Percentiles rank a stretch among this genome's conserved stretches.
These are phyloP conservation scores for Diplodia seriata DNA, from an alignment of 2,329 filamentous ascomycete species.

Conservation along the genomic window DNA sequence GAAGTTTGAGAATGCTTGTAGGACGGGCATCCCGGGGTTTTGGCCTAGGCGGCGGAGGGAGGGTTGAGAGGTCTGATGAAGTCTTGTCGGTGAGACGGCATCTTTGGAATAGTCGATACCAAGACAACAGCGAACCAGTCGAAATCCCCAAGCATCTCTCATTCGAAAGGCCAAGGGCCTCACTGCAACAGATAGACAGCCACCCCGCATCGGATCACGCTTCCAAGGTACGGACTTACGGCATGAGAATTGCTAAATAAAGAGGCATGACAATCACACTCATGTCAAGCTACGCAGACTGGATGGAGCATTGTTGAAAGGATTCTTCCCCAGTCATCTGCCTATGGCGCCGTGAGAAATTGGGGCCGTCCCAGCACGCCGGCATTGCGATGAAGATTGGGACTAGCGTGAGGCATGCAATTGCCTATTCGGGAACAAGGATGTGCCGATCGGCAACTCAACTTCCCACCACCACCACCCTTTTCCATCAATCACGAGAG, in stretches of 20 bases:
- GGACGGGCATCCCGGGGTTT: constrained; percentile 12
- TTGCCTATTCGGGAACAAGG: background rate
- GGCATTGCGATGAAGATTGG: background rate
- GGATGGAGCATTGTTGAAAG: background rate
- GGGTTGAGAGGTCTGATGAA: background rate
- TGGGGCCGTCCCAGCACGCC: background rate
- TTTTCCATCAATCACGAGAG: constrained; percentile 1
- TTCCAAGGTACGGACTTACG: background rate
- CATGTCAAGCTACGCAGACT: too few relatives aligned
- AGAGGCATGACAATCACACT: constrained; percentile 7
- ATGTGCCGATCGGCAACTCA: background rate
- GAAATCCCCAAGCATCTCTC: background rate
- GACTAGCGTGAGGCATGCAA: background rate
- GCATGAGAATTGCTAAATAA: constrained; percentile 18
- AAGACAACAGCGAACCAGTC: background rate
- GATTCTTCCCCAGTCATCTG: background rate
- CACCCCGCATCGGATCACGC: background rate
- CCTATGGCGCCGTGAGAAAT: background rate
- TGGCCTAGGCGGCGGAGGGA: constrained; percentile 6
- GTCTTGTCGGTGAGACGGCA: too few relatives aligned
- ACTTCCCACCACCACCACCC: background rate
- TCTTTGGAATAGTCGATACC: background rate
- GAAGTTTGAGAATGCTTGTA: constrained; percentile 19
- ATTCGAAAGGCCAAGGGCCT: background rate
- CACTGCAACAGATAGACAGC: background rate